These are phyloP conservation scores for Elaeis oleifera DNA, from an alignment of 202 grass and related monocot genomes.

Conservation along the genomic window DNA sequence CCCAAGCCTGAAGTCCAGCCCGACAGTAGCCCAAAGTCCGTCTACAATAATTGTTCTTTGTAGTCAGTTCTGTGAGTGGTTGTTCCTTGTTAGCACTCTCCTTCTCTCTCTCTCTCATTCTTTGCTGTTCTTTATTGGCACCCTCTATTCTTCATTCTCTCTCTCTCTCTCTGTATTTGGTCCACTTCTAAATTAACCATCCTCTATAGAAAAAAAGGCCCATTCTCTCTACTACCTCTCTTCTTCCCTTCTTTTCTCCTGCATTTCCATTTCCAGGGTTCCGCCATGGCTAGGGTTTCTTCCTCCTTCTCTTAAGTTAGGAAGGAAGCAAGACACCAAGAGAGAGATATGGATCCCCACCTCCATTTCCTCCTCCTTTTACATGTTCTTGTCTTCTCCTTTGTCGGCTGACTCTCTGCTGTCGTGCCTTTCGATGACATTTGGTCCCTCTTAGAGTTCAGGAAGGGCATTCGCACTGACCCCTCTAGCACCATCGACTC, in stretches of 20 bases:
- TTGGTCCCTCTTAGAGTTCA: slow-evolving; percentile 85
- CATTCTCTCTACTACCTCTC: no score
- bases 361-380: not conserved
- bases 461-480: slow-evolving; percentile 61
- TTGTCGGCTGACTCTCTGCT: not conserved
- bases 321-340: not conserved
- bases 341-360: no score
- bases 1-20: no score
- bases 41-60: slow-evolving; percentile 17
- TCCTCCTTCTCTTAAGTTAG: not conserved
- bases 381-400: not conserved
- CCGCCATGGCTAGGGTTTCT: slow-evolving; percentile 17
- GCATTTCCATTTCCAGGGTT: not conserved
- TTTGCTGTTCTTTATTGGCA: no score
- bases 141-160: no score
- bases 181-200: no score
- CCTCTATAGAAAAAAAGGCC: no score
- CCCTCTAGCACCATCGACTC: slow-evolving; percentile 32
- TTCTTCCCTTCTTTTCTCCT: no score
- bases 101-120: no score
- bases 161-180: no score
- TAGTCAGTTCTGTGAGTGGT: slow-evolving; percentile 20
- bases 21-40: not conserved
- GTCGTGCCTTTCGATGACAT: slow-evolving; percentile 43
- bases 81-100: not conserved